Evolutionary conservation across 768 basidiomycete genomes (phyloP), one percentile per base, ranked within the genome.

Genomic region (Solioccasus polychromus): DNA sequence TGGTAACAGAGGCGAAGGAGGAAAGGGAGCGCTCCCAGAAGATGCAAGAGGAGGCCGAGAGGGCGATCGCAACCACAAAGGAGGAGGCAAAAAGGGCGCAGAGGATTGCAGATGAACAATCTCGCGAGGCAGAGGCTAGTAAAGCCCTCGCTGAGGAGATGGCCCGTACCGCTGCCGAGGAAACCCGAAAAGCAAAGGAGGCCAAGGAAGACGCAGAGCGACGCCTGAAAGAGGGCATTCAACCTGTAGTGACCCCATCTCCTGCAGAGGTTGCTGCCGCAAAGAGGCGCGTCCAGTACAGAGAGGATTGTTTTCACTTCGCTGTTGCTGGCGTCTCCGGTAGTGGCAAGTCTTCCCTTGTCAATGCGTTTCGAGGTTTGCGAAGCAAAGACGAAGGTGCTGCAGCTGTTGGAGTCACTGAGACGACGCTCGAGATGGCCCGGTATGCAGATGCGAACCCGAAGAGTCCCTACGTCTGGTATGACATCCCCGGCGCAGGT

Each of bases 401-500:
- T 8, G 68, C 67, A 4, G 48, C 59, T 2, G 59, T 60, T 11
- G 64, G 63, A 1, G 48, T 66, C 32, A 55, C 46, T 5, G 64
- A 67, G 45, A 69, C 62, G n/a, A 68, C 67, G 4, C 32, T 51
- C 19, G 23, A 28, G n/a, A 45, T 61, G 29, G 19, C 52, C 19
- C 49, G 66, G 26, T 70, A 65, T 26, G 35, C 54, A 5, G 60
- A 64, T n/a, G 17, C 57, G 2, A 49, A 54, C 18, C 54, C 49
- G 6, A 35, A 50, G 3, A 17, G 44, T 18, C 59, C 53, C 0
- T 54, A 62, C 45, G 58, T 61, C 32, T 70, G 68, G 68, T 70
- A 61, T 10, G 69, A 70, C 30, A 32, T 68, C n/a, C 68, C 68
- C 0, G 69, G 68, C 12, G 66, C 69, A 9, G 65, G 66, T 10